A percentile compares a stretch with the other conserved stretches of the same genome.
phyloP scores from a whole-genome alignment of 345 rosid species.

The Boechera stricta region DNA sequence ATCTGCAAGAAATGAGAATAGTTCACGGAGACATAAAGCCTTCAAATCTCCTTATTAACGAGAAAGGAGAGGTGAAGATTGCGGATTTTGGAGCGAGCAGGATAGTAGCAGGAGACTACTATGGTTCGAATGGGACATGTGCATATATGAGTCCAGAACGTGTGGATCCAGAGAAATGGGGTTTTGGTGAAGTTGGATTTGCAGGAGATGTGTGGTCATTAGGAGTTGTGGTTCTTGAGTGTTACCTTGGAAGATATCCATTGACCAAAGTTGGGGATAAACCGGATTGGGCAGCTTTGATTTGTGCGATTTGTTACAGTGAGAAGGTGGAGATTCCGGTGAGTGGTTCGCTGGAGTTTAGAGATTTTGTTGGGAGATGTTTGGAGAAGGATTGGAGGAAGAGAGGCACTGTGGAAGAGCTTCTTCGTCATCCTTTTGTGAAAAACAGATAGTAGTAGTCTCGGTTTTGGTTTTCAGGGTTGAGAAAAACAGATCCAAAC shows the following conservation, averaged over 20 bases:
- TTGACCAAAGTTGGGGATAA: constrained; percentile 58
- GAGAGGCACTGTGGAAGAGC: constrained; percentile 60
- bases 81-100: constrained; percentile 76
- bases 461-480: neutral
- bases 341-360: constrained; percentile 54
- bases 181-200: constrained; percentile 50
- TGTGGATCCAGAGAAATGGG: constrained; percentile 63
- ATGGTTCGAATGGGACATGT: constrained; percentile 57
- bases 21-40: constrained; percentile 78
- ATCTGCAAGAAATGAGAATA: constrained; percentile 59
- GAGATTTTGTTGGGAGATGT: constrained; percentile 56
- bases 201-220: constrained; percentile 71
- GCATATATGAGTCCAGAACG: constrained; percentile 83
- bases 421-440: constrained; percentile 64
- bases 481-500: neutral
- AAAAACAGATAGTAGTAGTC: constrained; percentile 16
- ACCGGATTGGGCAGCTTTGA: constrained; percentile 65
- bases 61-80: constrained; percentile 59
- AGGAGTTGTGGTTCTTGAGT: constrained; percentile 67
- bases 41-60: constrained; percentile 61
- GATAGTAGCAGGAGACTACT: constrained; percentile 45
- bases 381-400: constrained; percentile 71
- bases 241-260: constrained; percentile 65
- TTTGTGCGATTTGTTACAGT: constrained; percentile 59
- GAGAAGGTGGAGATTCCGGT: constrained; percentile 56